A percentile compares a stretch with the other conserved stretches of the same genome.
Evolutionary conservation across 495 filamentous ascomycete genomes (phyloP).

Genomic region (Terfezia boudieri): DNA sequence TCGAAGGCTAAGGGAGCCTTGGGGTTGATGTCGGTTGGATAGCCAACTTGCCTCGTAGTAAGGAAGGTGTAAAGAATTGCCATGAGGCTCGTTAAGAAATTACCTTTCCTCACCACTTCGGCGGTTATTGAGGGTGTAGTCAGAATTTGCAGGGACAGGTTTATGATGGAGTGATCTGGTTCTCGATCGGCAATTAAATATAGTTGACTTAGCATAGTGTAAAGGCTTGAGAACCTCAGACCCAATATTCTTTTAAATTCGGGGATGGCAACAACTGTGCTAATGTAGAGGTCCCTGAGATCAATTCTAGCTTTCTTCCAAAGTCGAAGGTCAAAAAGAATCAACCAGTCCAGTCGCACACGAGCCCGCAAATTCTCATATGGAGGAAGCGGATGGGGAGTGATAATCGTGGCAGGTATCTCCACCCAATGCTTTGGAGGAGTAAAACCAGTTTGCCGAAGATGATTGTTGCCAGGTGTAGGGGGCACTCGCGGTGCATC

Average conservation of each 20-base stretch:
- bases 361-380: slow-evolving; percentile 74
- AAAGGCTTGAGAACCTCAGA: slow-evolving; percentile 74
- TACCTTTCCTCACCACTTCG: slow-evolving; percentile 84
- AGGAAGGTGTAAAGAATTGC: slow-evolving; percentile 94
- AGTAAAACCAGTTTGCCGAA: slow-evolving; percentile 15
- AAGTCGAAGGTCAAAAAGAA: slow-evolving; percentile 84
- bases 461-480: slow-evolving; percentile 9
- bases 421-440: slow-evolving; percentile 70
- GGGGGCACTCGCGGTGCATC: slow-evolving; percentile 11
- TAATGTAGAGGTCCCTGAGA: slow-evolving; percentile 83
- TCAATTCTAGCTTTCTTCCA: slow-evolving; percentile 91
- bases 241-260: slow-evolving; percentile 93
- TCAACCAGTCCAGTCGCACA: slow-evolving; percentile 80
- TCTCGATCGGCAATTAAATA: slow-evolving; percentile 94
- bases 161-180: slow-evolving; percentile 96
- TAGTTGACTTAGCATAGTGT: slow-evolving; percentile 77
- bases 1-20: slow-evolving; percentile 78
- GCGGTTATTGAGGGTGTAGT: slow-evolving; percentile 90
- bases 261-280: slow-evolving; percentile 81
- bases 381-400: slow-evolving; percentile 33
- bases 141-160: slow-evolving; percentile 83
- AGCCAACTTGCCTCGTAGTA: slow-evolving; percentile 82
- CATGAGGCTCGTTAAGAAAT: slow-evolving; percentile 86
- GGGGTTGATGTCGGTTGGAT: slow-evolving; percentile 65
- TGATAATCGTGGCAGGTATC: slow-evolving; percentile 40